Evolutionary conservation across 495 filamentous ascomycete genomes (phyloP), one percentile per base, ranked within the genome.

Genomic region (Podospora pseudocomata): DNA sequence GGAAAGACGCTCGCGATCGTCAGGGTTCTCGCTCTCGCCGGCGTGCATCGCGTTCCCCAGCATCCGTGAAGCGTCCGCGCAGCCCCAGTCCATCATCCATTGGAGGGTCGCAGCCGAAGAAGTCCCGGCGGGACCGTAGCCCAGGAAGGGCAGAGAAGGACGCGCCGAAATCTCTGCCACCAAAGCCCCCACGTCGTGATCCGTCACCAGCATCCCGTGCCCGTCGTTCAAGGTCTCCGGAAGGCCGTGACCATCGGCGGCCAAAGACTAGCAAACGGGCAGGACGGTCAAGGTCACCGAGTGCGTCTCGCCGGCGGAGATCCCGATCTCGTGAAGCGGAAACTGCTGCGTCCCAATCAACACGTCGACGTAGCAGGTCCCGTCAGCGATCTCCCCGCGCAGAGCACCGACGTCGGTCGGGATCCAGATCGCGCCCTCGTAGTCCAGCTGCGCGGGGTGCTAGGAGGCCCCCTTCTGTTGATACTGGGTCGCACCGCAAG

Each of bases 41-140:
- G 23, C 65, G 68, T 68, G 72, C 68, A 63, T 74, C 72, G 5
- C 75, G 76, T 28, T 77, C 77, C 18, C 77, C 80, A 9, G 72
- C 67, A 34, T 74, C 78, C 63, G 68, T 67, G 63, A 81, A 81
- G 73, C 79, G 81, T 34, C 78, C 72, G 26, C 80, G 79, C 28
- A 80, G 74, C 70, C 76, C 73, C 19, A 79, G 75, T 63, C 73
- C 76, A 19, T 75, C 79, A 4, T 67, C 71, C 58, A 62, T 64
- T 62, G 72, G 70, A 23, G 28, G 63, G 30, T 70, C 71, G 57
- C 75, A 75, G 32, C 70, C 75, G 11, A 82, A 79, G 65, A 79
- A 77, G 67, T 73, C 80, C 44, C 79, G 78, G 53, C 71, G 72
- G 63, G 75, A 68, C 55, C 68, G 63, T 27, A 78, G 78, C 60